Base-by-base conservation (phyloP, 2,329 filamentous ascomycete species). In the Fusarium sp. region DNA sequence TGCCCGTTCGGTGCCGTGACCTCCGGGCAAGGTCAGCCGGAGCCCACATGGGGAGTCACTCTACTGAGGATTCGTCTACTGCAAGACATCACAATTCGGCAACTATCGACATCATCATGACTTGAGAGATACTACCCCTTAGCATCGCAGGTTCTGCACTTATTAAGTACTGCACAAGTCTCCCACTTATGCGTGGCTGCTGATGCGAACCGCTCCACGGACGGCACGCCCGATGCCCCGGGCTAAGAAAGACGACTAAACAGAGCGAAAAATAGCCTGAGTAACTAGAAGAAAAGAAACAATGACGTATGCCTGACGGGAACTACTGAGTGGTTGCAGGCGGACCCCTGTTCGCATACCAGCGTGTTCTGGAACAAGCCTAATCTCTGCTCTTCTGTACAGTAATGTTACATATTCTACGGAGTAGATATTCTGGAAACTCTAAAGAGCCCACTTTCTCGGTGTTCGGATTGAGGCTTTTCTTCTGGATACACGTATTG, bases 21-120 rank as follows among this genome's bases (percentile, higher is more conserved):
- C 68, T 71, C 63, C 59, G 62, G 51, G 42, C 54, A 42, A 66
- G 75, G 75, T 78, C 76, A 78, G 76, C 76, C 72, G 76, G 72
- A 65, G 66, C 54, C 70, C 61, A 69, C 72, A 73, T 64, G 51
- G 58, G 70, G 70, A 55, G 64, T 60, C 22, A 60, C 39, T 39
- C 35, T 20, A 22, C 30, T 45, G 26, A 48, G 41, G 42, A 61
- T 41, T 61, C 32, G 54, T 59, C 57, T 53, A 22, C 53, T 63
- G 53, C 59, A 71, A 44, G 59, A 42, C n/a, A 72, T 44, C 28
- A 44, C 39, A 57, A 57, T 54, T 66, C 48, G 68, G 64, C 41
- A 69, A 69, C 63, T 73, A 63, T 70, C 57, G 22, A 57, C 50
- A 63, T 44, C 15, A 58, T 62, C 15, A 48, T 66, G 64, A 70